These are phyloP conservation scores for Penicillium egyptiacum DNA, from an alignment of 495 filamentous ascomycete genomes.

Conservation along the genomic window DNA sequence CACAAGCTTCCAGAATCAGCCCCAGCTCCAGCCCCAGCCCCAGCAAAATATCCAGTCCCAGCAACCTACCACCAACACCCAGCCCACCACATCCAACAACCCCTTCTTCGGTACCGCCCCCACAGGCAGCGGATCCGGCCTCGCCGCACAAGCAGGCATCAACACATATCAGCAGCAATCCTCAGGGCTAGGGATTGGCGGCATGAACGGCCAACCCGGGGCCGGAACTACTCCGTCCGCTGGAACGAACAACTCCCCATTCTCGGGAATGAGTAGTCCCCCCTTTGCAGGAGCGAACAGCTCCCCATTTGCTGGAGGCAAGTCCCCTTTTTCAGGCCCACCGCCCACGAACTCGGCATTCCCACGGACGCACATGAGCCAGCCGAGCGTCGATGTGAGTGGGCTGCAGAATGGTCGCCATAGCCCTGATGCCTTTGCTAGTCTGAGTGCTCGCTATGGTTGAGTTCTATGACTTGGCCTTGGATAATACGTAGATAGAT, in stretches of 20 bases:
- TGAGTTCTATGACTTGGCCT: slow-evolving; percentile 15
- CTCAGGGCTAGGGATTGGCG: slow-evolving; percentile 20
- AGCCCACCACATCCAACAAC: slow-evolving; percentile 33
- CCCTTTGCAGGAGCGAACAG: slow-evolving; percentile 16
- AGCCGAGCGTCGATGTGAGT: slow-evolving; percentile 86
- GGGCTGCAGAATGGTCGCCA: slow-evolving; percentile 75
- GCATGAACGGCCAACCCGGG: slow-evolving; percentile 11
- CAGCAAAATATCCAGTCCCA: slow-evolving; percentile 20
- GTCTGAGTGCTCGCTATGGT: slow-evolving; percentile 67
- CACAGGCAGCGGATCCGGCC: slow-evolving; percentile 19
- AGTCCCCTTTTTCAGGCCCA: slow-evolving; percentile 15
- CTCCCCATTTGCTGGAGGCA: slow-evolving; percentile 13
- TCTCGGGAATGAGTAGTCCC: slow-evolving; percentile 15
- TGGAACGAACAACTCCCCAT: slow-evolving; percentile 15
- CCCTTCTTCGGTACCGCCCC: slow-evolving; percentile 36
- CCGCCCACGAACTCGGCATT: slow-evolving; percentile 18
- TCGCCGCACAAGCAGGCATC: slow-evolving; percentile 29
- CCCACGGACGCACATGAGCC: slow-evolving; percentile 65
- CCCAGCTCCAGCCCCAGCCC: slow-evolving; percentile 32
- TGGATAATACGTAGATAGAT: slow-evolving; percentile 1
- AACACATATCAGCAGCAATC: slow-evolving; percentile 13
- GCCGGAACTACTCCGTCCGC: not conserved
- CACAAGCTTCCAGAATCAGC: slow-evolving; percentile 17
- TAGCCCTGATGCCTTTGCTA: slow-evolving; percentile 96
- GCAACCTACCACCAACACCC: not conserved